Conservation (phyloP, 2,329 filamentous ascomycete genomes). For the Hypoxylon sp. region DNA sequence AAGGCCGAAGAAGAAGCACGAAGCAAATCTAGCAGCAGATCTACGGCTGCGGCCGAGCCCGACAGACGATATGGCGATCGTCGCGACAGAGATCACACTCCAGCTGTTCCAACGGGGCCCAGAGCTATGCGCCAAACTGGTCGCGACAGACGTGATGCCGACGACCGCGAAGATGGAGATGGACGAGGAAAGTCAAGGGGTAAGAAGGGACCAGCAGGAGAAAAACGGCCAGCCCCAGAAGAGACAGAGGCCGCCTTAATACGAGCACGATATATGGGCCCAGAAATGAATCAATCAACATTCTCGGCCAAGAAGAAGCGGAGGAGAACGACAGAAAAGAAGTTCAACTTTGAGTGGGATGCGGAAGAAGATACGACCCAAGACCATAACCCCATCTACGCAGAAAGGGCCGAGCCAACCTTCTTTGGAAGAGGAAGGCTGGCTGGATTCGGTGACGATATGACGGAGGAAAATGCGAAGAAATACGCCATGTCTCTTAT, state of each 20-base stretch:
- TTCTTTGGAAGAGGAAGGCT: constrained; percentile 67
- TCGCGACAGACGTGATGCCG: constrained; percentile 58
- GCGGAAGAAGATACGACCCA: constrained; percentile 90
- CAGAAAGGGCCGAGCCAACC: constrained; percentile 74
- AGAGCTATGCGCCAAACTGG: constrained; percentile 72
- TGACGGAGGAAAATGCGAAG: constrained; percentile 67
- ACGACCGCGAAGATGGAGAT: constrained; percentile 58
- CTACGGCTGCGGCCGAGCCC: constrained; percentile 52
- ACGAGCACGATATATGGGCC: constrained; percentile 89
- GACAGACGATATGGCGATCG: constrained; percentile 52
- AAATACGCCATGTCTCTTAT: constrained; percentile 78
- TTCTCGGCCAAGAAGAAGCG: constrained; percentile 98
- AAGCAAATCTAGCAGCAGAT: constrained; percentile 29
- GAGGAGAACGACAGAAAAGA: constrained; percentile 91
- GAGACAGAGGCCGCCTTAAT: constrained; percentile 81
- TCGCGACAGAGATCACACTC: constrained; percentile 46
- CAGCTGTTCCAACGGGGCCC: constrained; percentile 76
- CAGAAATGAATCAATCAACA: constrained; percentile 83
- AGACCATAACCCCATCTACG: constrained; percentile 86
- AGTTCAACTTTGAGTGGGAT: constrained; percentile 99
- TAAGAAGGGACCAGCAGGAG: constrained; percentile 38
- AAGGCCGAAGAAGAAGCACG: constrained; percentile 53
- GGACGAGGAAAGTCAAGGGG: constrained; percentile 50
- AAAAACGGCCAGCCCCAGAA: constrained; percentile 58
- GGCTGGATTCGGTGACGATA: constrained; percentile 67